These are phyloP conservation scores for Rubia tinctorum DNA, from an alignment of 305 asterid genomes.

Conservation along the genomic window DNA sequence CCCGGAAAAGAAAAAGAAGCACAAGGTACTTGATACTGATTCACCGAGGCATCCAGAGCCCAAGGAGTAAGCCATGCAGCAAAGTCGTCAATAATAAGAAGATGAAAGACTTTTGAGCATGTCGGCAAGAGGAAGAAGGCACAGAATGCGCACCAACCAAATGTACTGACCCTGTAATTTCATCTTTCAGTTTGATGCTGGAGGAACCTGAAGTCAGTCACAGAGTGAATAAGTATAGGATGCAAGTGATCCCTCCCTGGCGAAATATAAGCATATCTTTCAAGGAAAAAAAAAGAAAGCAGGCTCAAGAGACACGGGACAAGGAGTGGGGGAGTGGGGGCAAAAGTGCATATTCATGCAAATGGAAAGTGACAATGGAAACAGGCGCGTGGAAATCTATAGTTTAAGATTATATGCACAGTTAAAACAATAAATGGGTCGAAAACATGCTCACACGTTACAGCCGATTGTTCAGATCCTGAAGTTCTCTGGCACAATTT, in stretches of 20 bases:
- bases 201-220: conserved; percentile 71
- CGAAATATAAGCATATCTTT: neutral
- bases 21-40: conserved; percentile 24
- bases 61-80: conserved; percentile 36
- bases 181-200: conserved; percentile 87
- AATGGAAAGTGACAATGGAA: too few species aligned
- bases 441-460: neutral
- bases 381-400: neutral
- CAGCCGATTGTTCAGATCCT: neutral
- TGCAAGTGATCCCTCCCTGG: neutral
- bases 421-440: neutral
- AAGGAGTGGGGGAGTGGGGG: neutral
- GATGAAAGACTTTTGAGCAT: conserved; percentile 24
- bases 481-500: neutral
- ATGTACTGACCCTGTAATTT: conserved; percentile 94
- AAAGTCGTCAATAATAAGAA: conserved; percentile 41
- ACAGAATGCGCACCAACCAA: conserved; percentile 93
- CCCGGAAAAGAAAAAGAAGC: neutral
- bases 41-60: conserved; percentile 22
- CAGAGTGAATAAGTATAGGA: conserved; percentile 6
- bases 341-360: too few species aligned
- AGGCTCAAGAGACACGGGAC: neutral
- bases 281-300: neutral
- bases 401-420: neutral
- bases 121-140: conserved; percentile 35